A percentile compares a stretch with the other conserved stretches of the same genome.
phyloP scores from a whole-genome alignment of 2,329 filamentous ascomycete species.

The Ambrosiella beaveri region DNA sequence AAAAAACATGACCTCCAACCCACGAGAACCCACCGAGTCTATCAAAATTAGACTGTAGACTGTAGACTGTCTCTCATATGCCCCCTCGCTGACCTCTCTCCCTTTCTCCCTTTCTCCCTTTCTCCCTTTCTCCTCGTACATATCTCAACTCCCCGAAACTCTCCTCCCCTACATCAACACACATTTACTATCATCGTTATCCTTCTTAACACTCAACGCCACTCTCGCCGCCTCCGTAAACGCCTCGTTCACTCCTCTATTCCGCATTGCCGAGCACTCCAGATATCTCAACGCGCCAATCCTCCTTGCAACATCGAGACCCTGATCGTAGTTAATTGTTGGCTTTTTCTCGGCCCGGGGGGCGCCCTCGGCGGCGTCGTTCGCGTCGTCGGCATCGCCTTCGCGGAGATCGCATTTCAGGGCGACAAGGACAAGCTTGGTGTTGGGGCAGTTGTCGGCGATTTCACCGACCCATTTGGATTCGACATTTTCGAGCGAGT shows the following conservation, averaged over 20 bases:
- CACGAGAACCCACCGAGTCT: too few relatives aligned
- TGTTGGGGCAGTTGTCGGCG: slow-evolving; percentile 88
- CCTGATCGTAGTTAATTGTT: slow-evolving; percentile 79
- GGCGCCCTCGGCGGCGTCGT: slow-evolving; percentile 26
- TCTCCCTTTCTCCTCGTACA: too few relatives aligned
- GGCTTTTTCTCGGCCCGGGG: slow-evolving; percentile 40
- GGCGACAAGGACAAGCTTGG: slow-evolving; percentile 86
- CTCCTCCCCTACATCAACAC: slow-evolving; percentile 33
- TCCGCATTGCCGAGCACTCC: slow-evolving; percentile 97
- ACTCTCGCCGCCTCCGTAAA: slow-evolving; percentile 96
- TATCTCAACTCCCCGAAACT: not conserved
- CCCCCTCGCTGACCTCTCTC: too few relatives aligned
- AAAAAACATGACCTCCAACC: too few relatives aligned
- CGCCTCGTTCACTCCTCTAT: slow-evolving; percentile 93
- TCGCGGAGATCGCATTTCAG: slow-evolving; percentile 94
- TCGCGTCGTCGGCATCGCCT: slow-evolving; percentile 50
- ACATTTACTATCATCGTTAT: slow-evolving; percentile 45
- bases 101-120: too few relatives aligned
- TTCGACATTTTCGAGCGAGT: slow-evolving; percentile 95
- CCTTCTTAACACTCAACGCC: slow-evolving; percentile 56
- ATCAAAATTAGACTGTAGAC: too few relatives aligned
- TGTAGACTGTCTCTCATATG: too few relatives aligned
- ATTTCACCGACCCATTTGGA: slow-evolving; percentile 98
- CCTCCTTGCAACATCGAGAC: slow-evolving; percentile 74
- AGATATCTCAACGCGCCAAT: slow-evolving; percentile 90